Conservation (phyloP, 352 stramenopile species). For the Phytophthora constricta region DNA sequence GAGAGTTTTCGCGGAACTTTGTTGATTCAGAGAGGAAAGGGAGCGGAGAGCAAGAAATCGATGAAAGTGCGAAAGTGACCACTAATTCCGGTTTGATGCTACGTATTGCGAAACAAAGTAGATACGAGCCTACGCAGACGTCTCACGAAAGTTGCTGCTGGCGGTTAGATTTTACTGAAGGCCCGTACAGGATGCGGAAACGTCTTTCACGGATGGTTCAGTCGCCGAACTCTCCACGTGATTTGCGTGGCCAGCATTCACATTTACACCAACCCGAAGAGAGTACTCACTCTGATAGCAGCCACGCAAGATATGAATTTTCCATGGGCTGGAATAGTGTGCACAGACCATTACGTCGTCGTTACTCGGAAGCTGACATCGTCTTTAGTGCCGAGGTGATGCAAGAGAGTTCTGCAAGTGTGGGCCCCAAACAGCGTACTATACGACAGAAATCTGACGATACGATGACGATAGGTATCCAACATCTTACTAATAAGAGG, state of each 20-base stretch:
- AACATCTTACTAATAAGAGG: slow-evolving; percentile 9
- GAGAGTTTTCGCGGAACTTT: slow-evolving; percentile 24
- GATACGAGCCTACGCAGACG: slow-evolving; percentile 6
- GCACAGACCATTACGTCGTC: slow-evolving; percentile 5
- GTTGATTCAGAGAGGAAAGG: slow-evolving; percentile 3
- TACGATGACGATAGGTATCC: slow-evolving; percentile 1
- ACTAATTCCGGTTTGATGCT: slow-evolving; percentile 18
- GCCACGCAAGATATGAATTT: no score
- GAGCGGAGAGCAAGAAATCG: not conserved
- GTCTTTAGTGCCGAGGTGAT: not conserved
- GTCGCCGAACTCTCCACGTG: not conserved
- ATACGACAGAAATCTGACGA: slow-evolving; percentile 24
- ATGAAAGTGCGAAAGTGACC: not conserved
- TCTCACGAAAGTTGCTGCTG: slow-evolving; percentile 16
- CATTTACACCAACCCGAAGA: no score
- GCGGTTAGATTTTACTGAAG: slow-evolving; percentile 74
- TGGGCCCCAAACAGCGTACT: slow-evolving; percentile 3
- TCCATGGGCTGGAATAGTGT: no score
- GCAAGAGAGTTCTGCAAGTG: not conserved
- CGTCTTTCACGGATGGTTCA: slow-evolving; percentile 36
- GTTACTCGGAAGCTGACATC: slow-evolving; percentile 37
- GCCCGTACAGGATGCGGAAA: slow-evolving; percentile 72
- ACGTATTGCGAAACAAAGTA: slow-evolving; percentile 18
- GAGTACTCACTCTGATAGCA: no score
- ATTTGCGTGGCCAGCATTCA: slow-evolving; percentile 22